phyloP scores from a whole-genome alignment of 2,329 filamentous ascomycete species.

The Coccinonectria pachysandricola region DNA sequence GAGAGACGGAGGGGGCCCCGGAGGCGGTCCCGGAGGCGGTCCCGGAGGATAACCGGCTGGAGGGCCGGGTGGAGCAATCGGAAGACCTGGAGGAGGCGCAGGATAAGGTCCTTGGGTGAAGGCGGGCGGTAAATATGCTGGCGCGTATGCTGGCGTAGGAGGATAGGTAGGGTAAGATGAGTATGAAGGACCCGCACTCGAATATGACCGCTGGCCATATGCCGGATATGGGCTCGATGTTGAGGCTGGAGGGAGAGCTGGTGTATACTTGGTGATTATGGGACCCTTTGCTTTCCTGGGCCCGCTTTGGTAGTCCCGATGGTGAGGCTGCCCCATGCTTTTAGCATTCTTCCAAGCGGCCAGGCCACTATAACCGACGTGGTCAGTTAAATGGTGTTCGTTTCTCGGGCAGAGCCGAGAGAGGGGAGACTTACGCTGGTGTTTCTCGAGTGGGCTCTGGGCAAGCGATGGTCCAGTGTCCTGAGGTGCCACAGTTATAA shows the following conservation, averaged over 20 bases:
- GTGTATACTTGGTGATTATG: constrained; percentile 27
- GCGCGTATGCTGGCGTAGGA: too few relatives aligned
- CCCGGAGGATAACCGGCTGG: constrained; percentile 8
- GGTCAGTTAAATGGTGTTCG: constrained; percentile 5
- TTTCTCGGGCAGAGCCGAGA: constrained; percentile 1
- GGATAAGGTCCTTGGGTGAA: constrained; percentile 6
- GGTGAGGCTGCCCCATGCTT: constrained; percentile 14
- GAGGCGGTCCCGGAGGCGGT: constrained; percentile 6
- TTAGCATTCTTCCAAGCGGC: constrained; percentile 27
- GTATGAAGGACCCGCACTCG: constrained; percentile 15
- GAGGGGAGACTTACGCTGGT: constrained; percentile 35
- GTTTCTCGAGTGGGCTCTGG: constrained; percentile 37
- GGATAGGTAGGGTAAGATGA: constrained; percentile 13
- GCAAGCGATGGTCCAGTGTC: constrained; percentile 44
- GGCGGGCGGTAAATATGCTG: too few relatives aligned
- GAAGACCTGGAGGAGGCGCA: constrained; percentile 12
- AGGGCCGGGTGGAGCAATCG: constrained; percentile 11
- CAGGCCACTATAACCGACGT: constrained; percentile 22
- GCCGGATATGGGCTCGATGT: constrained; percentile 10
- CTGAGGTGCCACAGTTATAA: constrained; percentile 42
- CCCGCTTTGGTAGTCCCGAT: constrained; percentile 19
- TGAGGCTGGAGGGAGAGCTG: constrained; percentile 11
- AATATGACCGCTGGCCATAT: constrained; percentile 17
- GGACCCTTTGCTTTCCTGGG: constrained; percentile 24
- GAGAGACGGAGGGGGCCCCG: constrained; percentile 6